A percentile compares a stretch with the other conserved stretches of the same genome.
Evolutionary conservation across 306 rosid genomes (phyloP).

Genomic region (Alnus rubra): DNA sequence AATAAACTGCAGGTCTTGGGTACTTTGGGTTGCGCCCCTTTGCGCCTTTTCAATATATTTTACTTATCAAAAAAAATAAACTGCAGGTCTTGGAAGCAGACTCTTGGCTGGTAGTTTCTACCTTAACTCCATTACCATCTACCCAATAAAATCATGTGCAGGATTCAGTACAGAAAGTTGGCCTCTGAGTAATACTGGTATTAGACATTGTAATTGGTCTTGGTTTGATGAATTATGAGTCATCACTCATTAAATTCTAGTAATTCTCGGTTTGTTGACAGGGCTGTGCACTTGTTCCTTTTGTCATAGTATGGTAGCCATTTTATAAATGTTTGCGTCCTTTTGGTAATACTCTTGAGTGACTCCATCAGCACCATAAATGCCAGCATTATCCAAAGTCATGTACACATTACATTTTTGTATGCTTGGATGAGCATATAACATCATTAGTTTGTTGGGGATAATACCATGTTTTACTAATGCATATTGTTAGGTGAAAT

Average conservation of each 20-base stretch:
- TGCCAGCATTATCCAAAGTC: constrained; percentile 2
- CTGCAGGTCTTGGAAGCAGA: constrained; percentile 59
- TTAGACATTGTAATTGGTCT: neutral
- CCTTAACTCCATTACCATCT: constrained; percentile 70
- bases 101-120: constrained; percentile 35
- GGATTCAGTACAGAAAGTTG: constrained; percentile 77
- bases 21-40: too few relatives aligned
- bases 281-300: neutral
- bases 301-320: neutral
- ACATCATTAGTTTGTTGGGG: neutral
- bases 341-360: neutral
- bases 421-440: neutral
- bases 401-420: neutral
- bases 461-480: neutral
- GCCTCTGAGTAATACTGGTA: constrained; percentile 85
- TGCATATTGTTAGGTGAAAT: neutral
- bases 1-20: constrained; percentile 38
- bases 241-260: neutral
- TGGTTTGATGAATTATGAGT: neutral
- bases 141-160: constrained; percentile 95
- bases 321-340: neutral
- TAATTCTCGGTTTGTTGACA: neutral
- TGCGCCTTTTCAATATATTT: too few relatives aligned
- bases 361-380: neutral
- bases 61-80: too few relatives aligned